Evolutionary conservation across 441 rosid genomes (phyloP), one percentile per base, ranked within the genome.

Genomic region (Mallotus japonicus): DNA sequence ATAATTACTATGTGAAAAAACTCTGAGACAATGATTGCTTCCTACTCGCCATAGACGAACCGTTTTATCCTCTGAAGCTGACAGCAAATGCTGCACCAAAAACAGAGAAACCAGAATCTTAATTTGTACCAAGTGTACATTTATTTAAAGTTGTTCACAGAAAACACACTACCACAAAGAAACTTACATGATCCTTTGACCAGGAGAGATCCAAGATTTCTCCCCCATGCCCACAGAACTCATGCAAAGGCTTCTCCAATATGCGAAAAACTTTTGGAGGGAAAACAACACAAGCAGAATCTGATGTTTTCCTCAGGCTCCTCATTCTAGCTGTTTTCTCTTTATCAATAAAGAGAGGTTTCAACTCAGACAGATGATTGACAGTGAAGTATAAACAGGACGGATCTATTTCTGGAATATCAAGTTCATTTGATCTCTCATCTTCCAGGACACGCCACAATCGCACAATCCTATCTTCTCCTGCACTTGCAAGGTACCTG

Each of bases 131-230:
- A 78, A 81, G 77, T 82, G 51, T 73, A 78, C 8, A 96, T 67
- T 83, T 66, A 73, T 79, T 86, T 87, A 32, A 65, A 62, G 15
- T 75, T 74, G 44, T 78, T 83, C 3, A 56, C 40, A 0, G 51
- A 17, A 74, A n/a, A 62, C 16, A 59, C 44, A 59, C 55, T 19
- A n/a, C 51, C 63, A n/a, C 14, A 24, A 32, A 75, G 62, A 42
- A 75, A 44, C 86, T 77, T 58, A 92, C 97, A 80, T 84, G 83
- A 67, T 87, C 78, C 71, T 79, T 85, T 11, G 97, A 94, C 99
- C 99, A 94, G 0, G 97, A 88, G 74, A 94, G 90, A 80, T 91
- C 94, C 86, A 94, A 84, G 64, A 94, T 75, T 77, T 89, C 90
- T 28, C 86, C 88, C 2, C 8, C 56, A 80, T 94, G 99, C 51